Base-by-base conservation (phyloP, 2,329 filamentous ascomycete species). In the Fusarium cyanostomum region DNA sequence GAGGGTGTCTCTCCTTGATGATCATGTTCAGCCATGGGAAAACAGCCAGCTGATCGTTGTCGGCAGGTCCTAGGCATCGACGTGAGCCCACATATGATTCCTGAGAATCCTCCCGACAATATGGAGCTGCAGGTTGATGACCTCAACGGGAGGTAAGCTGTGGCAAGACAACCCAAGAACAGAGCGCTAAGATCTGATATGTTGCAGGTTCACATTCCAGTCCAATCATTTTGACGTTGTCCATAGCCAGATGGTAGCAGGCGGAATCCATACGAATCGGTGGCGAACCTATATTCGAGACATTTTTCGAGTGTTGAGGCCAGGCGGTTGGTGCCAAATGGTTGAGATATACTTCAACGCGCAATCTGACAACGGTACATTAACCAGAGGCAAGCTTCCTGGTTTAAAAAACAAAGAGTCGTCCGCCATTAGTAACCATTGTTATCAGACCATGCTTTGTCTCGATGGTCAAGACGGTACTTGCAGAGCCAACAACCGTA, bases 321-420 rank as follows among this genome's bases (percentile, higher is more conserved):
- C 88, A 7, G 90, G 89, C 3, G 93, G 94, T 2, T 97, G 92
- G 92, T 84, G 91, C 57, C 92, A 97, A 72, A 89, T 96, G 84
- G 86, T 92, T n/a, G 94, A 97, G 72, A 85, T 94, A 69, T 92
- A 96, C 71, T 89, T 89, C 74, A 92, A 92, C 64, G 88, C 92
- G 24, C 94, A 96, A 74, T 96, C 92, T 1, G 88, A 94, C 67
- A 96, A 92, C 69, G 92, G 92, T 6, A 87, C 86, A n/a, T 78
- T 95, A 68, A 88, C 86, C 10, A 83, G 88, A 46, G 81, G 86
- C 83, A 71, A 74, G 82, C 43, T 16, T 31, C 7, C 9, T 4
- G 38, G 10, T 15, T 13, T 37, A 16, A 8, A 5, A 1, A 9
- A 28, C 34, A 15, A 8, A 12, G 11, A 33, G 34, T 5, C 7